Evolutionary conservation across 371 early-diverging fungal genomes (phyloP).

Genomic region (Mucor piriformis): DNA sequence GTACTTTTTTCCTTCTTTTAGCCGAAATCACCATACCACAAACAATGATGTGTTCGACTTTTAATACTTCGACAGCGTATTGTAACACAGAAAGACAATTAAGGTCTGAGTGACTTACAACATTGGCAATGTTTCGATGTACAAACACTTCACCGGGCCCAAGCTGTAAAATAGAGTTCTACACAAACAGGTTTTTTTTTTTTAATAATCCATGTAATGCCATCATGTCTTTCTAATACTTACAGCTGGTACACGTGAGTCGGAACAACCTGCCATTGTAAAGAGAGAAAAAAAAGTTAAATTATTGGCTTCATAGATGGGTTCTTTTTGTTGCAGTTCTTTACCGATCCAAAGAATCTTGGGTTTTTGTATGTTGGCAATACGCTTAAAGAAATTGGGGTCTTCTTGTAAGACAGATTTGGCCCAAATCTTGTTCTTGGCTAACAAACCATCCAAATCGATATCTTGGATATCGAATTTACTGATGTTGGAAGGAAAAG

Average conservation of each 20-base stretch:
- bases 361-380: slow-evolving; percentile 79
- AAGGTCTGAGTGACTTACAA: slow-evolving; percentile 77
- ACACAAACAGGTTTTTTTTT: too few species aligned
- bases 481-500: background rate
- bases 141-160: slow-evolving; percentile 92
- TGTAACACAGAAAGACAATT: slow-evolving; percentile 85
- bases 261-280: slow-evolving; percentile 80
- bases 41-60: slow-evolving; percentile 91
- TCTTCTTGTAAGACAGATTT: slow-evolving; percentile 34
- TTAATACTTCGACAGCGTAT: slow-evolving; percentile 89
- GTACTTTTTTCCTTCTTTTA: background rate
- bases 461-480: slow-evolving; percentile 31
- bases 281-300: background rate
- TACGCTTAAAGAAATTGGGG: slow-evolving; percentile 43
- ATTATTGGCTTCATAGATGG: too few species aligned
- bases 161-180: slow-evolving; percentile 59
- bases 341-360: slow-evolving; percentile 87
- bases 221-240: too few species aligned
- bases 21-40: slow-evolving; percentile 57
- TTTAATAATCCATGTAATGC: too few species aligned
- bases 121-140: slow-evolving; percentile 96
- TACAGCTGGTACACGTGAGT: slow-evolving; percentile 83
- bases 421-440: slow-evolving; percentile 43
- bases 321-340: too few species aligned
- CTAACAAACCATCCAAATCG: slow-evolving; percentile 28